Evolutionary conservation across 2,329 filamentous ascomycete species (phyloP), one percentile per base, ranked within the genome.

Genomic region (Fusarium pseudonygamai): DNA sequence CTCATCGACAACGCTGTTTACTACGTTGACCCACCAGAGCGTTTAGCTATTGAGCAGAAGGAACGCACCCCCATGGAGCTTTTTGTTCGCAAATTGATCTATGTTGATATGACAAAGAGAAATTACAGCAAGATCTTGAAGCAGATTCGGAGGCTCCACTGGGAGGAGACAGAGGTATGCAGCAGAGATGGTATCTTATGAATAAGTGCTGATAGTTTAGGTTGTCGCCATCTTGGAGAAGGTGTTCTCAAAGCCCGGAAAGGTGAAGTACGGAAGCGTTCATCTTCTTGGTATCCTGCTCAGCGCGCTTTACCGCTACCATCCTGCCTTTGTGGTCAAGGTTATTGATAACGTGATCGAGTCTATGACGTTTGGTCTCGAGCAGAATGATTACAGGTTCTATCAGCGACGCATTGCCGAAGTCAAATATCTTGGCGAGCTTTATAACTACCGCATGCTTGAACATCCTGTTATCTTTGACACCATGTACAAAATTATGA

Each of bases 1-100:
- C 90, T 98, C 36, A 96, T 99, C 65, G 96, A 99, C 81, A 99
- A 99, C 80, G 96, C 96, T 7, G 91, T 98, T 65, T 99, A 99
- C 83, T 98, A 98, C 77, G 96, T 99, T 64, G 96, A 98, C 78
- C 96, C 96, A 20, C 97, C 96, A 0, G 93, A 97, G 80, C 91
- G 96, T 69, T 93, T 95, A 37, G 95, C 96, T 0, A 98, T 99
- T 61, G 93, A 97, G 82, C 96, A 98, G 80, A 99, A 98, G 82
- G 96, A 99, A 82, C 90, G 96, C 52, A 97, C 95, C 0, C 95
- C 96, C 0, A 93, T 96, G 80, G 96, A 99, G 75, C 87, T 97
- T 32, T 99, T 97, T 80, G 91, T 99, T 67, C 93, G 95, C 53
- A 97, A 97, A 83, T 87, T 99, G 56, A 89, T 99, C 71, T 99